These are phyloP conservation scores for Hibiscus mutabilis DNA, from an alignment of 345 rosid species.

Conservation along the genomic window DNA sequence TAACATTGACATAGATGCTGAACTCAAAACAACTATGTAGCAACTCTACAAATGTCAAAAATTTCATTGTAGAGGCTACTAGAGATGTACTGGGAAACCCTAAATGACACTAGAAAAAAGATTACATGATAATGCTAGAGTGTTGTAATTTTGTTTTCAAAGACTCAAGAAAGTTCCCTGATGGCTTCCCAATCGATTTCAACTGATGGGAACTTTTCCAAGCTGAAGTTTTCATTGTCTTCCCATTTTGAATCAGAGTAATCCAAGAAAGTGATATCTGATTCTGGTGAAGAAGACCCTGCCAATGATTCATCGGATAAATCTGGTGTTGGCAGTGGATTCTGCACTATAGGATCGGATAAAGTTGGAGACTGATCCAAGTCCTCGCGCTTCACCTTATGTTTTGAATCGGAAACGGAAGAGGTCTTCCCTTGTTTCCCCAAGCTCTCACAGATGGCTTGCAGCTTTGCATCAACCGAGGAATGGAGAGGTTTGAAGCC, in stretches of 20 bases:
- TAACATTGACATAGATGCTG: slow-evolving; percentile 7
- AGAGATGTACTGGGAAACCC: slow-evolving; percentile 8
- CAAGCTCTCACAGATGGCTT: slow-evolving; percentile 71
- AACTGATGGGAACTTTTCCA: slow-evolving; percentile 71
- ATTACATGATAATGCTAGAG: background rate
- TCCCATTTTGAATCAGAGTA: slow-evolving; percentile 42
- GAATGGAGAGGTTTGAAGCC: slow-evolving; percentile 74
- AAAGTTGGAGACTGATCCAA: slow-evolving; percentile 18
- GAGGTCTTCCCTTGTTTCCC: slow-evolving; percentile 42
- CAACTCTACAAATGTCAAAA: slow-evolving; percentile 50
- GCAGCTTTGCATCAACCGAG: slow-evolving; percentile 75
- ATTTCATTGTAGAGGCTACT: slow-evolving; percentile 43
- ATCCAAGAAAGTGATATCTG: slow-evolving; percentile 44
- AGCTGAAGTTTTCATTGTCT: slow-evolving; percentile 30
- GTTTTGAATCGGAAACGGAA: slow-evolving; percentile 19
- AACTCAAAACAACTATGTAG: slow-evolving; percentile 11
- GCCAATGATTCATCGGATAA: slow-evolving; percentile 41
- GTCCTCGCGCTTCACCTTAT: slow-evolving; percentile 26
- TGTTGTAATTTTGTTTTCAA: slow-evolving; percentile 7
- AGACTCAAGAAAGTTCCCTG: slow-evolving; percentile 34
- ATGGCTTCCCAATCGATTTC: slow-evolving; percentile 92
- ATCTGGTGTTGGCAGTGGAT: slow-evolving; percentile 26
- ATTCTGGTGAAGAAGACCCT: slow-evolving; percentile 61
- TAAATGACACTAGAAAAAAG: background rate
- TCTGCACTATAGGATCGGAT: slow-evolving; percentile 28